phyloP scores from a whole-genome alignment of 2,329 filamentous ascomycete species.

The Cadophora malorum region DNA sequence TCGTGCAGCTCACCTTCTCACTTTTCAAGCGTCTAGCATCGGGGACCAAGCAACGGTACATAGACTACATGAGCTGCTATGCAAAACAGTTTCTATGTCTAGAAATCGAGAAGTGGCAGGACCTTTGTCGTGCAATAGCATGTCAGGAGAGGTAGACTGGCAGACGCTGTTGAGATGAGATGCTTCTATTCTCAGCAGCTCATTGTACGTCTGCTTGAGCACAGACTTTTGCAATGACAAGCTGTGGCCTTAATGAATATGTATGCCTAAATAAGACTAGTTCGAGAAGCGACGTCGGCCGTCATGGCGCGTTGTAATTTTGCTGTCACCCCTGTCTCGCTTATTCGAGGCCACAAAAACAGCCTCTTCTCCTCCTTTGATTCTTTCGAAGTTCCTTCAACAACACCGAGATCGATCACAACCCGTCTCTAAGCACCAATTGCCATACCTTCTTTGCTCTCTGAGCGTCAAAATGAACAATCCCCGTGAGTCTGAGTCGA shows the following conservation, averaged over 20 bases:
- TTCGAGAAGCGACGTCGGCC: neutral
- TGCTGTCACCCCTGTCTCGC: neutral
- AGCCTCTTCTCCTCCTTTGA: neutral
- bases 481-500: slow-evolving; percentile 4
- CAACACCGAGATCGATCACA: neutral
- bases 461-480: neutral
- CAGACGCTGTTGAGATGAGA: too few species aligned
- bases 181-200: neutral
- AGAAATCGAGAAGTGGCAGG: too few species aligned
- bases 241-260: neutral
- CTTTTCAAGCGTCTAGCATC: too few species aligned
- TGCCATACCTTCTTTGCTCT: neutral
- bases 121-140: too few species aligned
- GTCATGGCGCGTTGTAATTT: neutral
- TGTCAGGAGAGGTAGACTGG: too few species aligned
- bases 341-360: slow-evolving; percentile 6
- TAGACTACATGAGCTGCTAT: too few species aligned
- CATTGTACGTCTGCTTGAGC: neutral
- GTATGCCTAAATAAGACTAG: neutral
- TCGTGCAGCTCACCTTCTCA: too few species aligned
- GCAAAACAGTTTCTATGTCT: too few species aligned
- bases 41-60: too few species aligned
- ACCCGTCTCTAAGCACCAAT: neutral
- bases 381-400: neutral
- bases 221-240: neutral